Conservation (phyloP, 257 asterid species). For the Nicotiana undulata region DNA sequence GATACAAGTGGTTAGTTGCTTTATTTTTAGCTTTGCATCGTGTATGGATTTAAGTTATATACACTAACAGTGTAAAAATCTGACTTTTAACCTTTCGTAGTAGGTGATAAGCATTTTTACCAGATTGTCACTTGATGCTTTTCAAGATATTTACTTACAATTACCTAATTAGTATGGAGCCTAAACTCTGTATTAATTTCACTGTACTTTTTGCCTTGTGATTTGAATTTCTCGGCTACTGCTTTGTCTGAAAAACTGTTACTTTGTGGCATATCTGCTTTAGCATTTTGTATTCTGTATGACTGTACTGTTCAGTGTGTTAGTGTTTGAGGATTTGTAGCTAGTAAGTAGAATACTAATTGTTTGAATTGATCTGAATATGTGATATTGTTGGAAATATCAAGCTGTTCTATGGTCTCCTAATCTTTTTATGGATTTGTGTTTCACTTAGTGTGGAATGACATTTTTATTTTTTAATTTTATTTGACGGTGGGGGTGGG, state of each 20-base stretch:
- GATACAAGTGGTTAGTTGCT: conserved; percentile 38
- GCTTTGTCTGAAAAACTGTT: neutral
- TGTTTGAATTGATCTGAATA: neutral
- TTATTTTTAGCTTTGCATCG: neutral
- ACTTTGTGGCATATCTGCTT: neutral
- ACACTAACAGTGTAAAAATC: too few species aligned
- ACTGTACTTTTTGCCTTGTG: conserved; percentile 1
- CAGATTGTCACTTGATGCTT: too few species aligned
- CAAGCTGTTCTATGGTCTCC: neutral
- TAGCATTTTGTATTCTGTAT: neutral
- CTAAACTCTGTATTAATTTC: neutral
- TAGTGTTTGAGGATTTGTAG: neutral
- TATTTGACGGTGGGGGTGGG: too few species aligned
- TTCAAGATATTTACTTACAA: too few species aligned
- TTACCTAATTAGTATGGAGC: too few species aligned
- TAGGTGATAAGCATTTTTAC: too few species aligned
- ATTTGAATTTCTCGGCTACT: neutral
- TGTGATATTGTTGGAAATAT: neutral
- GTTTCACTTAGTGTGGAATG: neutral
- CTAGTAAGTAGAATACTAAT: neutral
- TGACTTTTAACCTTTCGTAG: too few species aligned
- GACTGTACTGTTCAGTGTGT: neutral
- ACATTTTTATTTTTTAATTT: neutral
- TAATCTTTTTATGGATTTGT: neutral
- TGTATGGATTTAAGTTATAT: too few species aligned